A percentile compares a stretch with the other conserved stretches of the same genome.
These are phyloP conservation scores for Cercospora sojina DNA, from an alignment of 2,329 filamentous ascomycete species.

Conservation along the genomic window DNA sequence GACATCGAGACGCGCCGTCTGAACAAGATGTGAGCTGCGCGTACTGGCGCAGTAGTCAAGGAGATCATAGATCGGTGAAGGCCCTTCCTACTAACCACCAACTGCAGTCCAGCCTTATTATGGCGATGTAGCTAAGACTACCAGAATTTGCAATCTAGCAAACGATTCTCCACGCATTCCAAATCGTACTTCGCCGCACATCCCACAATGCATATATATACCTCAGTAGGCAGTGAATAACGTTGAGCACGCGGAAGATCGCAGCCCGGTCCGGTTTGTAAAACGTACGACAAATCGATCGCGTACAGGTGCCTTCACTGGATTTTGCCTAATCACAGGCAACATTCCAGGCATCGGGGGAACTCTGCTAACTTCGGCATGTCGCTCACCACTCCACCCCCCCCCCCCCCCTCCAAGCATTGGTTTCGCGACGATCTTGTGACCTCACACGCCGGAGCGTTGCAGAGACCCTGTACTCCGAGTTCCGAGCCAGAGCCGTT, in stretches of 20 bases:
- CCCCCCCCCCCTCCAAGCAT: background rate
- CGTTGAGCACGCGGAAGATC: background rate
- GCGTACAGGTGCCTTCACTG: background rate
- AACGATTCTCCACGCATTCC: no score
- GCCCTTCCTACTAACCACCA: background rate
- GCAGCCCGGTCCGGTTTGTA: background rate
- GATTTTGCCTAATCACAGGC: background rate
- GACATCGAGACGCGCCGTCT: no score
- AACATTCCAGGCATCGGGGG: background rate
- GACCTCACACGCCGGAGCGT: background rate
- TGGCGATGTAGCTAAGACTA: no score
- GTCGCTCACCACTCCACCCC: no score
- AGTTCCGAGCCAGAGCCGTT: background rate
- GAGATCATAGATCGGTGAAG: background rate
- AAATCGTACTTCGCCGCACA: background rate
- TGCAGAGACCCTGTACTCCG: background rate
- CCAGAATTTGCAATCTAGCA: no score
- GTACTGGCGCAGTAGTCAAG: background rate
- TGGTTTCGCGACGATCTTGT: background rate
- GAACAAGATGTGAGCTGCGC: no score
- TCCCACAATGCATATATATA: background rate
- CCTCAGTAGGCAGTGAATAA: background rate
- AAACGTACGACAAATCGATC: background rate
- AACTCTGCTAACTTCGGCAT: background rate
- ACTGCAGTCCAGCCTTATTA: background rate